These are phyloP conservation scores for Ascodesmis nigricans DNA, from an alignment of 495 filamentous ascomycete genomes.

Conservation along the genomic window DNA sequence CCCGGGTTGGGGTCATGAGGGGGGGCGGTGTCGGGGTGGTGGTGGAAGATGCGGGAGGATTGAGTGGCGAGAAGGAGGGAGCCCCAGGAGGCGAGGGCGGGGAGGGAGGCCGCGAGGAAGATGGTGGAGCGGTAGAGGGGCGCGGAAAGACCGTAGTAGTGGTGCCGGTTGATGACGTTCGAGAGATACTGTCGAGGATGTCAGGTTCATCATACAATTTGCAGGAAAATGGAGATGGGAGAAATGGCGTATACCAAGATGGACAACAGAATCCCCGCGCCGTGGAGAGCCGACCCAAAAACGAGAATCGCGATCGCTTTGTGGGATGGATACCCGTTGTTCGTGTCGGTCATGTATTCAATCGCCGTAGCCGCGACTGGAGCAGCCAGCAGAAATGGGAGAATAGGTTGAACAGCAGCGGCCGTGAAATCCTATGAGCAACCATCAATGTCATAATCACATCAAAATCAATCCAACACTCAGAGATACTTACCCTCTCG, in stretches of 20 bases:
- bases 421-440: constrained; percentile 7
- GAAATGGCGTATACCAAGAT: constrained; percentile 5
- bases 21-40: background rate
- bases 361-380: constrained; percentile 11
- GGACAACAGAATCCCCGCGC: constrained; percentile 16
- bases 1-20: too few relatives aligned
- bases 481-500: constrained; percentile 1
- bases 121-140: constrained; percentile 7
- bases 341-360: constrained; percentile 12
- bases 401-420: constrained; percentile 9
- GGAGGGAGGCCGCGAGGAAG: constrained; percentile 14
- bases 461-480: background rate
- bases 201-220: background rate
- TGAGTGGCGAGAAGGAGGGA: constrained; percentile 15
- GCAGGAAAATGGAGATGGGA: background rate
- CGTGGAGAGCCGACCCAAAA: constrained; percentile 14
- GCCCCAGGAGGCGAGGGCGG: constrained; percentile 14
- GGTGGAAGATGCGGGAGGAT: constrained; percentile 10
- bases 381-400: constrained; percentile 18
- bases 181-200: too few relatives aligned
- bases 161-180: constrained; percentile 8
- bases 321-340: constrained; percentile 1
- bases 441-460: background rate
- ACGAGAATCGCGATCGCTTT: constrained; percentile 14
- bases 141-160: constrained; percentile 8